Evolutionary conservation across 352 stramenopile genomes (phyloP).

Genomic region (Globisporangium nagaii): DNA sequence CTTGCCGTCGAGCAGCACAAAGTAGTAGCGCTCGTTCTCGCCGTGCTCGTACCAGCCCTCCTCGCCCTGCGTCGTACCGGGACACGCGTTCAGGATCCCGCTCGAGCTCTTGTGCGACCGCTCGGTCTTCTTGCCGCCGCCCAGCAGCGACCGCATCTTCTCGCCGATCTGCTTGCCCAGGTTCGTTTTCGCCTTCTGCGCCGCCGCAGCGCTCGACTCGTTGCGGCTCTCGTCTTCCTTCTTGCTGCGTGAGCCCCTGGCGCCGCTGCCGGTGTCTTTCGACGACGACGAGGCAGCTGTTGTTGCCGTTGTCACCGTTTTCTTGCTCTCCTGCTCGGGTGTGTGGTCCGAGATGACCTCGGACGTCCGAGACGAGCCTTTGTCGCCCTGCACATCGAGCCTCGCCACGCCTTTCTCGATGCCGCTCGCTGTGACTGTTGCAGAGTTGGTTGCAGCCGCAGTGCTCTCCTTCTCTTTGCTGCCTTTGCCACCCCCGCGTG

Average conservation of each 20-base stretch:
- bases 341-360: constrained; percentile 15
- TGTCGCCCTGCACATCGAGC: constrained; percentile 28
- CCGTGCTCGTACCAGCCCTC: constrained; percentile 87
- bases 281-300: background rate
- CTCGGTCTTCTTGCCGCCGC: constrained; percentile 66
- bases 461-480: background rate
- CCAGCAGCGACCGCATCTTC: constrained; percentile 76
- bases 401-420: constrained; percentile 32
- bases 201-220: constrained; percentile 23
- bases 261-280: constrained; percentile 1
- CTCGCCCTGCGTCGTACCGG: constrained; percentile 72
- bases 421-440: background rate
- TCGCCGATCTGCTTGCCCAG: constrained; percentile 77
- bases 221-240: constrained; percentile 57
- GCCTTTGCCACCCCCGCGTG: background rate
- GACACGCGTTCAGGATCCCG: constrained; percentile 76
- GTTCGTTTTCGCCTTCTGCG: constrained; percentile 31
- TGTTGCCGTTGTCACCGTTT: background rate
- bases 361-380: constrained; percentile 10
- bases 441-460: background rate
- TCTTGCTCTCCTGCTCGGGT: constrained; percentile 7
- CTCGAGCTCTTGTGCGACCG: constrained; percentile 56
- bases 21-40: constrained; percentile 86
- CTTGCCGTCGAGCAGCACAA: constrained; percentile 74
- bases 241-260: constrained; percentile 13